Evolutionary conservation across 2,329 filamentous ascomycete genomes (phyloP).

Genomic region (Chalaropsis thielavioides): DNA sequence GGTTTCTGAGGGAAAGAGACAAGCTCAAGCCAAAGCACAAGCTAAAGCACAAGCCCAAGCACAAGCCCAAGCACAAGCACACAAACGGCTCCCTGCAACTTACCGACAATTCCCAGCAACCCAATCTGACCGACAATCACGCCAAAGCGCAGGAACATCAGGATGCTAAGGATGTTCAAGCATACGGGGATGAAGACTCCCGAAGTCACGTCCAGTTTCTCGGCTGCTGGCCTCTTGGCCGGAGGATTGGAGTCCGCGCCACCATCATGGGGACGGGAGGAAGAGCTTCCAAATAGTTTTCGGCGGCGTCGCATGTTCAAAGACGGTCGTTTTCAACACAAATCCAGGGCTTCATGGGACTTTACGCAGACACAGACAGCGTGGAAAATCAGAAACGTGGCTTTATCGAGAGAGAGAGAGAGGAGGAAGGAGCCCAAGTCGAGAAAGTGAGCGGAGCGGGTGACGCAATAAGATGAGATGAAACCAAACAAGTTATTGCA

Average conservation of each 20-base stretch:
- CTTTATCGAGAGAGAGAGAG: background rate
- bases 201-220: conserved; percentile 62
- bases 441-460: too few species aligned
- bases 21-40: background rate
- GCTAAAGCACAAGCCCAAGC: too few species aligned
- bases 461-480: too few species aligned
- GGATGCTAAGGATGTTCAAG: conserved; percentile 74
- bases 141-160: conserved; percentile 85
- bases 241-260: background rate
- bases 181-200: conserved; percentile 82
- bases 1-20: background rate
- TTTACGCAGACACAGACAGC: background rate
- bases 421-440: background rate
- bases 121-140: conserved; percentile 71
- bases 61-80: too few species aligned
- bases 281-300: conserved; percentile 4
- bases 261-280: background rate
- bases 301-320: conserved; percentile 8
- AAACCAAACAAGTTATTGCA: background rate
- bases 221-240: conserved; percentile 17
- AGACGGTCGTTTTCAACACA: background rate
- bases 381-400: background rate
- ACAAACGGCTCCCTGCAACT: conserved; percentile 20
- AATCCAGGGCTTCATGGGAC: background rate
- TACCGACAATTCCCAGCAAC: conserved; percentile 65